phyloP scores from a whole-genome alignment of 495 filamentous ascomycete genomes.

The Penicillium salamii region DNA sequence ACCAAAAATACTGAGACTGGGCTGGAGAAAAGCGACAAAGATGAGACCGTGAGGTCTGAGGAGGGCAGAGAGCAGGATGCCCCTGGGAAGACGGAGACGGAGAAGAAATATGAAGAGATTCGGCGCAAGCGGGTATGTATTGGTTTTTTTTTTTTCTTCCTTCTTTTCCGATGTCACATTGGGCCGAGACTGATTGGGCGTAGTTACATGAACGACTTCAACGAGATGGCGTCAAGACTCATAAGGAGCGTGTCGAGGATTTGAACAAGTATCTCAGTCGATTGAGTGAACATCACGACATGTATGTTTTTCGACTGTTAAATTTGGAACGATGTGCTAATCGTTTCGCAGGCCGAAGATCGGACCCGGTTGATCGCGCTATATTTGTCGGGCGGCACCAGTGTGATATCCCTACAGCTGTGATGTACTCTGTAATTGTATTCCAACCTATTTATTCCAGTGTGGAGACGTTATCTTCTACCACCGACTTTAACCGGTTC shows the following conservation, averaged over 20 bases:
- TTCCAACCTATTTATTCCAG: neutral
- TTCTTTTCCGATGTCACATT: conserved; percentile 2
- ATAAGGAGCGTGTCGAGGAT: conserved; percentile 95
- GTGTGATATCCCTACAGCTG: neutral
- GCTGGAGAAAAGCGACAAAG: conserved; percentile 3
- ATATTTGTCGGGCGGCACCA: neutral
- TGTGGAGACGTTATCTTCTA: no score
- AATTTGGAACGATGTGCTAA: conserved; percentile 8
- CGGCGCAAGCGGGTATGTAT: conserved; percentile 73
- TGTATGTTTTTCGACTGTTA: conserved; percentile 51
- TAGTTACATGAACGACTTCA: conserved; percentile 71
- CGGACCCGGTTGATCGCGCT: conserved; percentile 58
- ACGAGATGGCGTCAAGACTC: conserved; percentile 84
- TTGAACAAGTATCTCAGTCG: conserved; percentile 89
- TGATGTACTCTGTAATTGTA: neutral
- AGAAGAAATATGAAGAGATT: conserved; percentile 74
- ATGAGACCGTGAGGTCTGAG: conserved; percentile 3
- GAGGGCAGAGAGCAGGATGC: conserved; percentile 5
- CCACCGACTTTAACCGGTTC: no score
- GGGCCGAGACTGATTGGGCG: neutral
- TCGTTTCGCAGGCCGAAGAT: conserved; percentile 60
- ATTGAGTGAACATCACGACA: conserved; percentile 96
- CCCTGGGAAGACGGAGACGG: conserved; percentile 76
- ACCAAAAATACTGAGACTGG: neutral
- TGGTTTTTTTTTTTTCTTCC: no score